Percentiles rank a stretch among this genome's conserved stretches.
These are phyloP conservation scores for Ganoderma lingzhi DNA, from an alignment of 1,284 basidiomycete genomes.

Conservation along the genomic window DNA sequence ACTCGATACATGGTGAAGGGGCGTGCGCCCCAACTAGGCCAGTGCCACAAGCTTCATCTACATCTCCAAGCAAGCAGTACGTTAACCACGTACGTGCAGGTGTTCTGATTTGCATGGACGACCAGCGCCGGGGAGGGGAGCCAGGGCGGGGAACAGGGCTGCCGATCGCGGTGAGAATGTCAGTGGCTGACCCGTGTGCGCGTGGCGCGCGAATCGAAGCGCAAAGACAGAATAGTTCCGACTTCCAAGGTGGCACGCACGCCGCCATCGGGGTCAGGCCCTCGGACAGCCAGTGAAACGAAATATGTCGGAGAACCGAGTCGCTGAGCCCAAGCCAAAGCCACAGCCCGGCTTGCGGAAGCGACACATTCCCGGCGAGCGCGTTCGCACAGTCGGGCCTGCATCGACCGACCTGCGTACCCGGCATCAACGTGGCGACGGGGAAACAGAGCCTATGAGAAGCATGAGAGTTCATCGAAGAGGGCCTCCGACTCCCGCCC, in stretches of 20 bases:
- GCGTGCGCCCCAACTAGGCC: not conserved
- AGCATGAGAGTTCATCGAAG: slow-evolving; percentile 5
- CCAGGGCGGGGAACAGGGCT: not conserved
- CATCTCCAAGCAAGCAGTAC: not conserved
- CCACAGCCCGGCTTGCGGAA: not conserved
- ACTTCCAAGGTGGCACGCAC: not conserved
- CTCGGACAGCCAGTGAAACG: slow-evolving; percentile 2
- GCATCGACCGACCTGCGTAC: not conserved
- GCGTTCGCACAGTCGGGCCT: not conserved
- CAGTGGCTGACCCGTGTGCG: not conserved
- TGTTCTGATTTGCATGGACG: not conserved
- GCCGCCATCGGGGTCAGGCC: not conserved
- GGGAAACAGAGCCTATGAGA: not conserved
- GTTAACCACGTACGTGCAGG: not conserved
- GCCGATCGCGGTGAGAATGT: not conserved
- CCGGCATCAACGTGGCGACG: not conserved
- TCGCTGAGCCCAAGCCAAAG: not conserved
- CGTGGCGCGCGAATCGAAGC: not conserved
- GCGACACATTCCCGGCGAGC: not conserved
- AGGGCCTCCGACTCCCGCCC: not conserved
- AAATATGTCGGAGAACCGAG: not conserved
- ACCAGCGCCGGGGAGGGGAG: not conserved
- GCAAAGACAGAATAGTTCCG: not conserved
- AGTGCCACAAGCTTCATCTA: not conserved
- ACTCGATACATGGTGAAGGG: not conserved